Percentiles rank a stretch among this genome's conserved stretches.
Evolutionary conservation across 2,329 filamentous ascomycete species (phyloP).

Genomic region (Aspergillus felis): DNA sequence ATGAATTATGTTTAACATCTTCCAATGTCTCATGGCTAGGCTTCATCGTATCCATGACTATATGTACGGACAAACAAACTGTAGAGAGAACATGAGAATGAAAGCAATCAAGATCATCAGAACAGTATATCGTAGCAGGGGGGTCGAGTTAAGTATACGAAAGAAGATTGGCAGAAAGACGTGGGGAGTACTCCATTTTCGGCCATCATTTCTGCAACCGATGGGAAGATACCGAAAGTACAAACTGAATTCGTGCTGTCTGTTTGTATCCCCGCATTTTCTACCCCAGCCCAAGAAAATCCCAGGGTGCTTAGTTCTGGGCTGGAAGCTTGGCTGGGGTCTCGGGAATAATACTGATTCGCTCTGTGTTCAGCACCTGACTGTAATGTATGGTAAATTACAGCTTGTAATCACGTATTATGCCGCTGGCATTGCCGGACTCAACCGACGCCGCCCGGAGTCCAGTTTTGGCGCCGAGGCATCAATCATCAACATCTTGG

Average conservation of each 20-base stretch:
- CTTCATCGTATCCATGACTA: slow-evolving; percentile 18
- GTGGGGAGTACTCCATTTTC: background rate
- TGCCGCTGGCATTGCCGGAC: too few species aligned
- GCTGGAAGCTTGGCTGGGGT: background rate
- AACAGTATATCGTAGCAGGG: background rate
- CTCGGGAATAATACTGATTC: background rate
- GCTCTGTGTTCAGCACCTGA: background rate
- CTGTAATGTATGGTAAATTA: background rate
- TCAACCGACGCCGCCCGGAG: slow-evolving; percentile 1
- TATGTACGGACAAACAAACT: background rate
- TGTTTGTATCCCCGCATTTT: slow-evolving; percentile 7
- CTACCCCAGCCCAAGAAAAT: slow-evolving; percentile 2
- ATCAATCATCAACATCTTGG: background rate
- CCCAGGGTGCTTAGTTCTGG: slow-evolving; percentile 2
- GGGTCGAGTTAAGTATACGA: background rate
- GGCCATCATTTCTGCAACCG: slow-evolving; percentile 3
- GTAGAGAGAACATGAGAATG: background rate
- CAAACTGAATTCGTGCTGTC: background rate
- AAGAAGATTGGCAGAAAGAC: background rate
- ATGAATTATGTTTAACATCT: slow-evolving; percentile 12
- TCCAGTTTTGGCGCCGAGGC: slow-evolving; percentile 3
- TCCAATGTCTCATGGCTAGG: slow-evolving; percentile 18
- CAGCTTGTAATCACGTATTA: background rate
- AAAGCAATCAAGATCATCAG: background rate
- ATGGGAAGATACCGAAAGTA: background rate